Base-by-base conservation (phyloP, 129 eudicot genomes). In the Pulicaria dysenterica region DNA sequence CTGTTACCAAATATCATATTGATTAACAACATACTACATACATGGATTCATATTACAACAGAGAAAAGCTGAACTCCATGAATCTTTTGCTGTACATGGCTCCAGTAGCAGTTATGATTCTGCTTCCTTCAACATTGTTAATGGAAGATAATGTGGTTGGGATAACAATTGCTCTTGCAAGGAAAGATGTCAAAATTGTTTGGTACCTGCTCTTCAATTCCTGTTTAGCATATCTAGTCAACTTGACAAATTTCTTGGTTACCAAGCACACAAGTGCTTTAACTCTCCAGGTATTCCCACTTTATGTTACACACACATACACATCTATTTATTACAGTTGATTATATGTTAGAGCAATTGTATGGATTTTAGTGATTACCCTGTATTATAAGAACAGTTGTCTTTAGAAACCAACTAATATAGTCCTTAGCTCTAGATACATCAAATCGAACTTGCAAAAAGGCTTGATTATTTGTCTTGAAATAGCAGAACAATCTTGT, bases 21-120 rank as follows among this genome's bases (percentile, higher is more conserved):
- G 41, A 62, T 42, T 61, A 19, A 61, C 77, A 55, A 71, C 36
- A 43, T 44, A 10, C 34, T 31, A 40, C 48, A 11, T 31, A 40
- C 48, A 11, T 65, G 4, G 43, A 38, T 59, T 44, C 44, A 5
- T 69, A 9, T 62, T 6, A 31, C 63, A 56, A 38, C 68, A 81
- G 86, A 64, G 89, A 85, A 69, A 81, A 81, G 57, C 64, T 85
- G 55, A 79, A 85, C 70, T 85, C 85, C 37, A 85, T 85, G 89
- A 85, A 85, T 55, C 77, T 85, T 36, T 77, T 81, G 73, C 64
- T 85, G 57, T 85, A 85, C 82, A 85, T 85, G 89, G 89, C 89
- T 39, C 89, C 89, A 5, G 81, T 84, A 56, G 89, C 85, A 15
- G 89, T 77, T 65, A 77, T 72, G 58, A 69, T 85, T 31, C 63